Evolutionary conservation across 1,284 basidiomycete genomes (phyloP).

Genomic region (Ceratobasidium sp.): DNA sequence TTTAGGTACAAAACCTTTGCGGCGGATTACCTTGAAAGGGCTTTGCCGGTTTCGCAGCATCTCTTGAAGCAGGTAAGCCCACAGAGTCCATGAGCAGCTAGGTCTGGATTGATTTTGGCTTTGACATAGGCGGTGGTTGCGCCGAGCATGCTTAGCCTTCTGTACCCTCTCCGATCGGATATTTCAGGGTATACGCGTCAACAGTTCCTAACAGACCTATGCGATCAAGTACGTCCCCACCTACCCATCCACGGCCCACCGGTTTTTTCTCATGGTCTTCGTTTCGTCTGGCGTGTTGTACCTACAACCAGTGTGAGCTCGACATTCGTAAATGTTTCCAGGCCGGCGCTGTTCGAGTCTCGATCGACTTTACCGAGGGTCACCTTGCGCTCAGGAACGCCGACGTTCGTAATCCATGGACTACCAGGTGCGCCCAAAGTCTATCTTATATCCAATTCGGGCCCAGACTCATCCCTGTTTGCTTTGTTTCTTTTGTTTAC

Average conservation of each 20-base stretch:
- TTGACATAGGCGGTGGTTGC: constrained; percentile 46
- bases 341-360: constrained; percentile 47
- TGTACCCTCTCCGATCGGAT: constrained; percentile 46
- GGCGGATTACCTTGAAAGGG: constrained; percentile 45
- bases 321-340: constrained; percentile 47
- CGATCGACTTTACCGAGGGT: constrained; percentile 49
- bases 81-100: not conserved
- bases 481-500: not conserved
- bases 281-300: not conserved
- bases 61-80: constrained; percentile 22
- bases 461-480: not conserved
- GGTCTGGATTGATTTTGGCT: not conserved
- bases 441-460: constrained; percentile 25
- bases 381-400: constrained; percentile 46
- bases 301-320: constrained; percentile 45
- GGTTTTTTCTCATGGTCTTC: not conserved
- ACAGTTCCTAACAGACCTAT: constrained; percentile 46
- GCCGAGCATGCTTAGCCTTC: constrained; percentile 47
- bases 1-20: constrained; percentile 47
- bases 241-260: too few relatives aligned
- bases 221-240: constrained; percentile 31
- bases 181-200: constrained; percentile 47
- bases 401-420: constrained; percentile 48
- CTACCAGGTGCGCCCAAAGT: constrained; percentile 39
- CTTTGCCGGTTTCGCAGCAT: constrained; percentile 32